Conservation (phyloP, 2,329 filamentous ascomycete species). For the Colletotrichum sp. region DNA sequence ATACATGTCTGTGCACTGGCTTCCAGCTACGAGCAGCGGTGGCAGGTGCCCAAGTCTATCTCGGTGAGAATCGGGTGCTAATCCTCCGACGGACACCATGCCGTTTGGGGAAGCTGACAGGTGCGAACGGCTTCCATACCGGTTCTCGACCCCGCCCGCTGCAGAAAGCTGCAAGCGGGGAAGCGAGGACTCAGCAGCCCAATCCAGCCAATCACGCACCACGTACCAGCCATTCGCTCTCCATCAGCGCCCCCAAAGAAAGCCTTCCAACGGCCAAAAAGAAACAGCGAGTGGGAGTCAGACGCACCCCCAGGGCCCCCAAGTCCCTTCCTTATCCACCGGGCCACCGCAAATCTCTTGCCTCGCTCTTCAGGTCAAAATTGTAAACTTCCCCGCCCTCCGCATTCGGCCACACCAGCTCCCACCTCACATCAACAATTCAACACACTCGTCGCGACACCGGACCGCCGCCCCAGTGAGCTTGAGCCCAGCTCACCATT, state of each 20-base stretch:
- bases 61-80: background rate
- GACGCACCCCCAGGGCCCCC: background rate
- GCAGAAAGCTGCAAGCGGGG: constrained; percentile 7
- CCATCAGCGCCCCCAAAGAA: background rate
- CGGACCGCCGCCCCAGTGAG: constrained; percentile 22
- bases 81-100: background rate
- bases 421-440: constrained; percentile 18
- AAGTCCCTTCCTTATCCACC: background rate
- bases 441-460: constrained; percentile 23
- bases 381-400: constrained; percentile 21
- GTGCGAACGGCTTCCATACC: constrained; percentile 2
- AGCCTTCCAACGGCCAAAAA: constrained; percentile 2
- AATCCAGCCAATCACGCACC: background rate
- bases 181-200: background rate
- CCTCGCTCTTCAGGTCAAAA: constrained; percentile 22
- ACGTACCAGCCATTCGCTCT: background rate
- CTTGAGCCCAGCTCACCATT: constrained; percentile 17
- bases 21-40: background rate
- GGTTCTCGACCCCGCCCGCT: constrained; percentile 3
- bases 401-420: constrained; percentile 22
- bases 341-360: constrained; percentile 21
- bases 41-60: background rate
- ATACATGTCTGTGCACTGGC: constrained; percentile 7
- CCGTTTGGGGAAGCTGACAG: constrained; percentile 2
- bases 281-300: background rate